Base-by-base conservation (phyloP, 345 rosid species). In the Murraya paniculata region DNA sequence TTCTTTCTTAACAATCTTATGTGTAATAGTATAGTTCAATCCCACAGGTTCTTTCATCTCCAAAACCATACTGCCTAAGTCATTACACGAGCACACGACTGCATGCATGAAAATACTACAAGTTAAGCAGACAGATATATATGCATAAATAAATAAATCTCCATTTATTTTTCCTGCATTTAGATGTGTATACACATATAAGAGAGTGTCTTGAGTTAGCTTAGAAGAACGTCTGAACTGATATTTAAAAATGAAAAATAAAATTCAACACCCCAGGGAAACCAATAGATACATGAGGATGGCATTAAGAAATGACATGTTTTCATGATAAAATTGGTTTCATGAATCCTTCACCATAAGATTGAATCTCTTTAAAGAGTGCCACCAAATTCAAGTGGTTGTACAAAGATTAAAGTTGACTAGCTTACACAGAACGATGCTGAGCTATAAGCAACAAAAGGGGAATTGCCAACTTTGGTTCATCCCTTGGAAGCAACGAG, bases 401-500 rank as follows among this genome's bases (percentile, higher is more conserved):
- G 50, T 30, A 64, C 8, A 28, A 31, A 56, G 57, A 79, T 58
- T 24, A 38, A 76, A 70, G 56, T 8, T 56, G 21, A 36, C 74
- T 70, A 82, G 79, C 99, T 88, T 91, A 94, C 99, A 94, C 83
- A 69, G 99, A 91, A 77, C 98, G 96, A 78, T 97, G 97, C 81
- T 97, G 99, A 64, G 98, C 98, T 60, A 97, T 82, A 83, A 97
- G 98, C 75, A 97, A 82, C 84, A 97, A 84, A 81, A 94, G 93
- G 27, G 98, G 98, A 75, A 93, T 81, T 38, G 98, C 99, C 84
- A 94, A 82, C 85, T 91, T 97, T 48, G 94, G 94, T 79, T 97
- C 98, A 86, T 94, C 99, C 87, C 88, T 93, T 10, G 99, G 90
- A 79, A 94, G 92, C 86, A 97, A 87, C 1, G 99, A 92, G 81